These are phyloP conservation scores for Saposhnikovia divaricata DNA, from an alignment of 129 eudicot genomes.

Conservation along the genomic window DNA sequence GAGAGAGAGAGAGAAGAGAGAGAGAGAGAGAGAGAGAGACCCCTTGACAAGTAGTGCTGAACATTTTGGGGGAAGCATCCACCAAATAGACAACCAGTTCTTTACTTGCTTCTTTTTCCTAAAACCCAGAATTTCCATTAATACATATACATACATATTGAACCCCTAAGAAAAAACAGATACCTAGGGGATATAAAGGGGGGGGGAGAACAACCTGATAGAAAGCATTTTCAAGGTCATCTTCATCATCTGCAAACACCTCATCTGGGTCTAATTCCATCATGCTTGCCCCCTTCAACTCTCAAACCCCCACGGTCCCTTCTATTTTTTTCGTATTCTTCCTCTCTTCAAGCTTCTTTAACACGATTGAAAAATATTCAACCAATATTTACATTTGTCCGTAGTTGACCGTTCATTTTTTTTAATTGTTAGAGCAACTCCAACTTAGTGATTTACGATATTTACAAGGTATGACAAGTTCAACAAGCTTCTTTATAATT, in stretches of 20 bases:
- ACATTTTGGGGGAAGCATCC: conserved; percentile 97
- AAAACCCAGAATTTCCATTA: neutral
- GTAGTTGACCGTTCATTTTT: no score
- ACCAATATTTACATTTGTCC: no score
- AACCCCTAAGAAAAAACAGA: neutral
- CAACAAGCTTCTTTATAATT: no score
- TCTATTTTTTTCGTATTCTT: fast-evolving
- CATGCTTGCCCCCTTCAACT: neutral
- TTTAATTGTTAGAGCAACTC: no score
- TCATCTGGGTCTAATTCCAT: conserved; percentile 97
- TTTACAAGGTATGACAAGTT: no score
- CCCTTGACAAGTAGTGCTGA: conserved; percentile 47
- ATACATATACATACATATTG: neutral
- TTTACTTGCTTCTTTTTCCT: conserved; percentile 66
- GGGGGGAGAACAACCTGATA: conserved; percentile 35
- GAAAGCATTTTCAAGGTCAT: conserved; percentile 52
- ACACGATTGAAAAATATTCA: no score
- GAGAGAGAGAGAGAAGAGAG: no score
- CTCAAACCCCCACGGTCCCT: no score
- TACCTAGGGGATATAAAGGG: neutral
- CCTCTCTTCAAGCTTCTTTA: no score
- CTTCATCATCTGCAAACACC: conserved; percentile 83
- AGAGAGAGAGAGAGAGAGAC: conserved; percentile 16
- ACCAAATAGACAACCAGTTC: conserved; percentile 72
- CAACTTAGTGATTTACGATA: no score